Evolutionary conservation across 768 basidiomycete species (phyloP), one percentile per base, ranked within the genome.

Genomic region (Sarcodon sp.): DNA sequence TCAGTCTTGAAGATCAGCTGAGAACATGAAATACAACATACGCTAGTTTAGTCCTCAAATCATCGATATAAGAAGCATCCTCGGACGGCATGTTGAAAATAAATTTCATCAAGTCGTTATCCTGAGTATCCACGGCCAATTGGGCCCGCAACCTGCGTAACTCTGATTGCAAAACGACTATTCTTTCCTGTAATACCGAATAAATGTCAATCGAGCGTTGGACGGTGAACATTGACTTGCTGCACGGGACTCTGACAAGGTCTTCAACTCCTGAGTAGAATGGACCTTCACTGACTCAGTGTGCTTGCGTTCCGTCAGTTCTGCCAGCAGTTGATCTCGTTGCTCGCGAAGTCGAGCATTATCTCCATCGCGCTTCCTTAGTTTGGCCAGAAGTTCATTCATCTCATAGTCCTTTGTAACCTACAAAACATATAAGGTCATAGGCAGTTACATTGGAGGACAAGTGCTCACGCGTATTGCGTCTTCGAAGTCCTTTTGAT

Each of bases 31-130:
- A 27, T 8, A 9, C 27, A 0, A 64, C 82, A 56, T 53, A 88
- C 84, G 58, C 60, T 15, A 86, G 65, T 48, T 72, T 73, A 15
- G 57, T 64, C 58, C 75, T 77, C 36, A 90, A 55, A 44, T 69
- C 61, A 15, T 72, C 67, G 3, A 80, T 67, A 54, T 76, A 81
- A 10, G 67, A 63, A 1, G 61, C 57, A 48, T 79, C 72, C 13
- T 77, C 75, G 5, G 71, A 65, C 39, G 74, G 69, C 15, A 72
- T 77, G 41, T 69, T 69, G 47, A 80, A 66, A 53, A 93, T 72
- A 60, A 89, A 88, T 4, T 65, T 64, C 62, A 92, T 70, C 33
- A 90, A 68, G 44, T 89, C 83, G 51, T 79, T 77, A 18, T 84
- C 73, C 6, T 82, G 79, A 1, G 75, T 69, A 27, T 79, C 65